A percentile compares a stretch with the other conserved stretches of the same genome.
These are phyloP conservation scores for Kwoniella shandongensis DNA, from an alignment of 768 basidiomycete species.

Conservation along the genomic window DNA sequence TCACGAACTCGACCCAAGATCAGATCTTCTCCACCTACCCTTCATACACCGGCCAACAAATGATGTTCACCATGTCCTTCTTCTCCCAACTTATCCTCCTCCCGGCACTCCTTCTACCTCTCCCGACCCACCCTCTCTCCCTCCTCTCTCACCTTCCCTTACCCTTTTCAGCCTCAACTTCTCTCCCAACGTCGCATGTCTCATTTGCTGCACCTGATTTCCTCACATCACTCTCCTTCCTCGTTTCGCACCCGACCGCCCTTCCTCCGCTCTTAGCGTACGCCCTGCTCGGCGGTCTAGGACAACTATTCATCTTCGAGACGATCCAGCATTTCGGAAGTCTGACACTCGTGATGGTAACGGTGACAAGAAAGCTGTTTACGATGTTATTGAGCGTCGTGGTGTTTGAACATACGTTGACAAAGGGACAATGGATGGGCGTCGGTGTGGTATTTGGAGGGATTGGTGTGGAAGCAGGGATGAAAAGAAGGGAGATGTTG, in stretches of 20 bases:
- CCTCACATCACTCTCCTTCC: slow-evolving; percentile 66
- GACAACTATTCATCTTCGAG: slow-evolving; percentile 97
- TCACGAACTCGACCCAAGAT: slow-evolving; percentile 94
- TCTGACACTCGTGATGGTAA: slow-evolving; percentile 66
- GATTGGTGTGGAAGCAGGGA: slow-evolving; percentile 87
- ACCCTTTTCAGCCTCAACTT: slow-evolving; percentile 14
- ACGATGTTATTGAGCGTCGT: slow-evolving; percentile 96
- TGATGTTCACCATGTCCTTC: slow-evolving; percentile 99
- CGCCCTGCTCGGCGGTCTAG: slow-evolving; percentile 84
- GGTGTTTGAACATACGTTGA: slow-evolving; percentile 83
- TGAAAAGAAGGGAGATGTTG: slow-evolving; percentile 63
- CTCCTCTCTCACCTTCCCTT: slow-evolving; percentile 65
- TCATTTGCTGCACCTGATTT: slow-evolving; percentile 27
- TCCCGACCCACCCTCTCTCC: slow-evolving; percentile 60
- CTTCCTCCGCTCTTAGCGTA: slow-evolving; percentile 75
- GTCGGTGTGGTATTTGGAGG: slow-evolving; percentile 90
- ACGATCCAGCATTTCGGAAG: slow-evolving; percentile 59
- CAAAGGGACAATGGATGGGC: slow-evolving; percentile 87
- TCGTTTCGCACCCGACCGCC: slow-evolving; percentile 73
- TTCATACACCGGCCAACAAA: slow-evolving; percentile 80
- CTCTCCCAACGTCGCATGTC: slow-evolving; percentile 8
- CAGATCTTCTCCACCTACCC: slow-evolving; percentile 82
- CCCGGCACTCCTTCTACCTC: slow-evolving; percentile 66
- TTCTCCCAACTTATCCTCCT: slow-evolving; percentile 70
- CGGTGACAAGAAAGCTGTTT: slow-evolving; percentile 92